Conservation (phyloP, 495 filamentous ascomycete species). For the Friedmanniomyces simplex region DNA sequence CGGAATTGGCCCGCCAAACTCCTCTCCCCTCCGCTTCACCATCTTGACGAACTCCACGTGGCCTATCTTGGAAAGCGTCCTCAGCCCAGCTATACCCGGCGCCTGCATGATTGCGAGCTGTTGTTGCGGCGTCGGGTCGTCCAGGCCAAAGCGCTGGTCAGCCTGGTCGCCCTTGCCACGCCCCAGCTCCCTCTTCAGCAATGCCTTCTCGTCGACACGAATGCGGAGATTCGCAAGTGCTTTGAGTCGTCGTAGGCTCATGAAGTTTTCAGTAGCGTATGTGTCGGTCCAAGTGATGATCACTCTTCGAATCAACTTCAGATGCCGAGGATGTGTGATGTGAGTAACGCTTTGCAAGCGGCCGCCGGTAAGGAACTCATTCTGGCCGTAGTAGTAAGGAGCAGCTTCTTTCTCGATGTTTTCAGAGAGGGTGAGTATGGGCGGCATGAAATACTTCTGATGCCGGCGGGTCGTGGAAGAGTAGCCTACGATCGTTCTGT, state of each 20-base stretch:
- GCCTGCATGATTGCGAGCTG: neutral
- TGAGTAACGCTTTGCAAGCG: too few species aligned
- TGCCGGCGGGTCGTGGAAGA: neutral
- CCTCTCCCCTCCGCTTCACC: neutral
- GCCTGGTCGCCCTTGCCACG: neutral
- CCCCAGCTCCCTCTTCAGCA: neutral
- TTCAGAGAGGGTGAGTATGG: neutral
- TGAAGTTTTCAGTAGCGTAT: neutral
- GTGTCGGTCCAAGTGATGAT: neutral
- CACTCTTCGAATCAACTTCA: constrained; percentile 3
- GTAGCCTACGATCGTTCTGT: neutral
- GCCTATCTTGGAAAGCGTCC: neutral
- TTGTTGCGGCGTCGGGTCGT: constrained; percentile 9
- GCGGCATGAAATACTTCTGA: neutral
- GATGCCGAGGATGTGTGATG: too few species aligned
- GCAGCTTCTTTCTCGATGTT: constrained; percentile 9
- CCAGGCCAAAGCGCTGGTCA: neutral
- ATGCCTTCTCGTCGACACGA: constrained; percentile 7
- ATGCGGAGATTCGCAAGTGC: constrained; percentile 8
- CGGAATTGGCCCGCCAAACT: constrained; percentile 5
- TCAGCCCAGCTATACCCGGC: constrained; percentile 10
- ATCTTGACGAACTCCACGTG: constrained; percentile 7
- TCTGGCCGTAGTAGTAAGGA: constrained; percentile 13
- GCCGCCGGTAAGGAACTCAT: too few species aligned
- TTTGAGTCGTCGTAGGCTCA: neutral